phyloP scores from a whole-genome alignment of 306 rosid genomes.

The Cyamopsis tetragonoloba region DNA sequence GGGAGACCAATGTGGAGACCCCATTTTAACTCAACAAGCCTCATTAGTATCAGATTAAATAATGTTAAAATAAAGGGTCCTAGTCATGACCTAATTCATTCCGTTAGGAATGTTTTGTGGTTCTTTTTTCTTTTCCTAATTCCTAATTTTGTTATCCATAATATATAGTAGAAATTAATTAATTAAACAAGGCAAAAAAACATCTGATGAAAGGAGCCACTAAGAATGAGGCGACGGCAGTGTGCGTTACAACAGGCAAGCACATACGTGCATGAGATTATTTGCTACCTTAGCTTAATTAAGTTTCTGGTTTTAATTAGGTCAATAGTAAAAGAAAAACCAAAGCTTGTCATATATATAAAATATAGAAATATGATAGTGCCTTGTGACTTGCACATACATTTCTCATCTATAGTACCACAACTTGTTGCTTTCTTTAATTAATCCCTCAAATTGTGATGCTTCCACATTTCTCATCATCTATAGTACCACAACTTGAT shows the following conservation, averaged over 20 bases:
- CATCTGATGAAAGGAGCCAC: constrained; percentile 20
- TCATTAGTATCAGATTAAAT: not conserved
- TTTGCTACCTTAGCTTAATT: too few relatives aligned
- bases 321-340: not conserved
- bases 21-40: not conserved
- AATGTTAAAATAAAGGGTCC: constrained; percentile 3
- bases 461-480: too few relatives aligned
- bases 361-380: too few relatives aligned
- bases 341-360: too few relatives aligned
- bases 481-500: too few relatives aligned
- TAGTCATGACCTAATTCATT: constrained; percentile 35
- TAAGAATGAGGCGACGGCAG: constrained; percentile 15
- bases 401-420: not conserved
- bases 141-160: constrained; percentile 22
- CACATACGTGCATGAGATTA: not conserved
- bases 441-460: too few relatives aligned
- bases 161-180: not conserved
- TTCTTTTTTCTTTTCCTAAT: not conserved
- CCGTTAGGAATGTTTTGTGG: too few relatives aligned
- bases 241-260: constrained; percentile 33
- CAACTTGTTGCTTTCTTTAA: too few relatives aligned
- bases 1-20: constrained; percentile 6
- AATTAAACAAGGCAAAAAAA: not conserved
- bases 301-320: constrained; percentile 23
- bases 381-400: constrained; percentile 8